Evolutionary conservation across 352 stramenopile genomes (phyloP).

Genomic region (Phytophthora multivora): DNA sequence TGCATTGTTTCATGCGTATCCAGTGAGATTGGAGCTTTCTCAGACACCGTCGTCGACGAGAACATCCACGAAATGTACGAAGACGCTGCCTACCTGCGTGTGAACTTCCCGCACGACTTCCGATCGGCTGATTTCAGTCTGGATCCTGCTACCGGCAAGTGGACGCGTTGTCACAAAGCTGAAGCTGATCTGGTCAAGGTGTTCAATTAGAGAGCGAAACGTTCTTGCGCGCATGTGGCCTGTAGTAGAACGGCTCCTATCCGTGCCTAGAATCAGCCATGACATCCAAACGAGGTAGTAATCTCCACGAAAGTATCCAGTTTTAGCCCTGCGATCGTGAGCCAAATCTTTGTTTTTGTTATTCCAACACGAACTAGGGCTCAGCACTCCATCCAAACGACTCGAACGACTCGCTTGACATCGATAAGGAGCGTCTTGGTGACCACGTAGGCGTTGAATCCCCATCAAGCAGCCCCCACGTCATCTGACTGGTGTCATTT

Average conservation of each 20-base stretch:
- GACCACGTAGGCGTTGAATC: constrained; percentile 32
- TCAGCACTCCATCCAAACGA: constrained; percentile 21
- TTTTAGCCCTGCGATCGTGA: background rate
- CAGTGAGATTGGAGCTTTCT: constrained; percentile 40
- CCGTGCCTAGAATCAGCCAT: background rate
- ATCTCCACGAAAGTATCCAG: background rate
- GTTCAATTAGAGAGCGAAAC: constrained; percentile 14
- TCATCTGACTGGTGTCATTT: constrained; percentile 5
- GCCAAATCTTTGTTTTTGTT: constrained; percentile 19
- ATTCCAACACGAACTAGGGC: background rate
- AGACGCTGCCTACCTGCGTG: constrained; percentile 55
- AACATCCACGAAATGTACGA: constrained; percentile 64
- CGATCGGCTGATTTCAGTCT: constrained; percentile 59
- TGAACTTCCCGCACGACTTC: constrained; percentile 65
- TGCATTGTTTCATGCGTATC: constrained; percentile 2
- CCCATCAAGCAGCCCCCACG: constrained; percentile 30
- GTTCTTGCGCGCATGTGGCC: background rate
- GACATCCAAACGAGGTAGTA: too few relatives aligned
- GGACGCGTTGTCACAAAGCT: constrained; percentile 36
- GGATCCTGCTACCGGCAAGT: constrained; percentile 43
- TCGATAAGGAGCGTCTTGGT: constrained; percentile 27
- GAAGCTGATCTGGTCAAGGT: constrained; percentile 25
- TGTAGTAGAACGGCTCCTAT: background rate
- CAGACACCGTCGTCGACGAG: constrained; percentile 38
- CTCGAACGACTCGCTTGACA: constrained; percentile 35